Percentiles rank a stretch among this genome's conserved stretches.
Conservation (phyloP, 1,284 basidiomycete genomes). For the Boletellus deceptivus region DNA sequence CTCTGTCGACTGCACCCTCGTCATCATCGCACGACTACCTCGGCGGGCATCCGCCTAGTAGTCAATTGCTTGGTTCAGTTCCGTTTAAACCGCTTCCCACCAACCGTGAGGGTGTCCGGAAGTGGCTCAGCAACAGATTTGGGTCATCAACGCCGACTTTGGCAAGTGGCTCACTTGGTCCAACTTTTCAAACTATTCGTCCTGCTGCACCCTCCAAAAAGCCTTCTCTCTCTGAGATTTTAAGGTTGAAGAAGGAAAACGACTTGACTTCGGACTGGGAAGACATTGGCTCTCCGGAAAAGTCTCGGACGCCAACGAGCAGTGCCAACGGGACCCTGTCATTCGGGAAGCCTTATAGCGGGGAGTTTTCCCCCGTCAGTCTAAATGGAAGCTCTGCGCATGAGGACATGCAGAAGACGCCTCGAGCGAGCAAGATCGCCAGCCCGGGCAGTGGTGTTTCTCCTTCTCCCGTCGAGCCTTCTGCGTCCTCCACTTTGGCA, state of each 20-base stretch:
- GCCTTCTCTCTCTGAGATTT: constrained; percentile 61
- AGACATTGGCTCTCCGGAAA: constrained; percentile 47
- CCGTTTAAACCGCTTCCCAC: constrained; percentile 58
- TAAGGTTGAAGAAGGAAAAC: constrained; percentile 51
- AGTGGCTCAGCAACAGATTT: constrained; percentile 67
- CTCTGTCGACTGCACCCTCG: constrained; percentile 44
- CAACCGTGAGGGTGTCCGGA: constrained; percentile 70
- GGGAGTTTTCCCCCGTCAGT: constrained; percentile 27
- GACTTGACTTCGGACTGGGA: constrained; percentile 63
- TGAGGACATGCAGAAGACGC: constrained; percentile 31
- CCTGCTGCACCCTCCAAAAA: constrained; percentile 48
- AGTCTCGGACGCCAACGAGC: constrained; percentile 47
- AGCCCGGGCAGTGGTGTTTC: constrained; percentile 25
- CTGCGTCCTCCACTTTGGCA: constrained; percentile 19
- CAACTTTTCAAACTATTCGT: constrained; percentile 29
- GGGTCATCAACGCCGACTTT: constrained; percentile 44
- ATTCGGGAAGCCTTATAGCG: constrained; percentile 28
- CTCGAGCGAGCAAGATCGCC: constrained; percentile 34
- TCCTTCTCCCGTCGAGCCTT: constrained; percentile 25
- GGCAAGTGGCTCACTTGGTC: constrained; percentile 35
- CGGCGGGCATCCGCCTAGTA: constrained; percentile 37
- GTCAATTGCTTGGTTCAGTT: constrained; percentile 38
- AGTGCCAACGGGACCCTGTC: constrained; percentile 42
- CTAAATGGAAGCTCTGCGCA: constrained; percentile 21
- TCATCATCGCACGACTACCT: constrained; percentile 53